Conservation (phyloP, 1,139 yeast species). For the Lodderomyces orthopsilosis region DNA sequence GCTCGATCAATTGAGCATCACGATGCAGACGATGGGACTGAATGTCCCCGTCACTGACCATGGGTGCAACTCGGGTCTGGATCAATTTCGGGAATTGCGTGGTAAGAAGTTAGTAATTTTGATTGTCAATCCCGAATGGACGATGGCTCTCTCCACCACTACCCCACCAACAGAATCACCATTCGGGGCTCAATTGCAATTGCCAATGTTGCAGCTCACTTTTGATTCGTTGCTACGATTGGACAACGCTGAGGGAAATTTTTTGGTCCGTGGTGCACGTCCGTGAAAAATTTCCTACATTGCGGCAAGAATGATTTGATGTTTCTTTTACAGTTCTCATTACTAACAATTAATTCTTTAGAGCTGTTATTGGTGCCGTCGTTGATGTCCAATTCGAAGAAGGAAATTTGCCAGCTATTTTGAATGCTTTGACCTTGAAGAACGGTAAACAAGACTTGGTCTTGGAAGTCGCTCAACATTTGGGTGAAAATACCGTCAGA, state of each 20-base stretch:
- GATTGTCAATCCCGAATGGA: no score
- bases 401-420: slow-evolving; percentile 94
- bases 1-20: not conserved
- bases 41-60: not conserved
- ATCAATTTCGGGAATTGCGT: no score
- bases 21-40: no score
- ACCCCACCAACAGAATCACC: not conserved
- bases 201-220: not conserved
- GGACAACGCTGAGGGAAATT: not conserved
- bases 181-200: not conserved
- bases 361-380: slow-evolving; percentile 99
- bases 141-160: not conserved
- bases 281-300: slow-evolving; percentile 7
- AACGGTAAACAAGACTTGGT: slow-evolving; percentile 70
- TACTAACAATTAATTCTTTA: slow-evolving; percentile 24
- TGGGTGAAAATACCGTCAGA: slow-evolving; percentile 99
- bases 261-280: slow-evolving; percentile 12
- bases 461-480: slow-evolving; percentile 98
- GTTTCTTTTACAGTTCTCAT: not conserved
- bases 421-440: slow-evolving; percentile 91
- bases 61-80: no score
- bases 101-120: no score
- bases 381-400: slow-evolving; percentile 99
- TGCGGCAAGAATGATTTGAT: not conserved
- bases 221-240: not conserved